Base-by-base conservation (phyloP, 495 filamentous ascomycete genomes). In the Margaritispora aquatica region DNA sequence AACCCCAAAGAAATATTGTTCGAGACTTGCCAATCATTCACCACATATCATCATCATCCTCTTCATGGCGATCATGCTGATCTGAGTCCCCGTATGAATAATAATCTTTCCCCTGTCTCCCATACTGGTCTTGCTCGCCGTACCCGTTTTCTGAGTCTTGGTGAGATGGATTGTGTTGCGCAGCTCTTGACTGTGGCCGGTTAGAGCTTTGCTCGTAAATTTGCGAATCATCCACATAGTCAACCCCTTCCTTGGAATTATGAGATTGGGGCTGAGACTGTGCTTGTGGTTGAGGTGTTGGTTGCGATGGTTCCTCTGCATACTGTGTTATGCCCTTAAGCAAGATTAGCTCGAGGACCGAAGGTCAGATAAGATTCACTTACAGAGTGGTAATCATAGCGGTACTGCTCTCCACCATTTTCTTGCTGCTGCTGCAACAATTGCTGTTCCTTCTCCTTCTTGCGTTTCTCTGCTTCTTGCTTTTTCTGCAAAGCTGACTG, bases 401-500 rank as follows among this genome's bases (percentile, higher is more conserved):
- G 68, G 54, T 73, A 69, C 26, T 59, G 70, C 20, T 75, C 70
- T 31, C 72, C 65, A 57, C 74, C 66, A n/a, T n/a, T 44, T 9
- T 44, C 38, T 44, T 71, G 63, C 54, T 73, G 80, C 63, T 89
- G 60, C 24, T 68, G 70, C 52, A 67, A 61, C 27, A 55, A 67
- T 41, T 75, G 69, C 50, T 79, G 80, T 63, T 90, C 85, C 47
- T 91, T 84, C 55, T 81, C 77, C 34, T 80, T 76, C 62, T 86
- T 84, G 11, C 84, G 78, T 53, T 77, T 69, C 59, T 83, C 75
- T 64, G 88, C 80, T 67, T 85, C 77, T 56, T 84, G 77, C 54
- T 83, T 75, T 72, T 84, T 82, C 59, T 81, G 82, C 63, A 85
- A 78, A 47, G 82, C 80, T 38, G 84, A 81, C 56, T 84, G 78